phyloP scores from a whole-genome alignment of 2,329 filamentous ascomycete genomes.

The Fusarium nematophilum region DNA sequence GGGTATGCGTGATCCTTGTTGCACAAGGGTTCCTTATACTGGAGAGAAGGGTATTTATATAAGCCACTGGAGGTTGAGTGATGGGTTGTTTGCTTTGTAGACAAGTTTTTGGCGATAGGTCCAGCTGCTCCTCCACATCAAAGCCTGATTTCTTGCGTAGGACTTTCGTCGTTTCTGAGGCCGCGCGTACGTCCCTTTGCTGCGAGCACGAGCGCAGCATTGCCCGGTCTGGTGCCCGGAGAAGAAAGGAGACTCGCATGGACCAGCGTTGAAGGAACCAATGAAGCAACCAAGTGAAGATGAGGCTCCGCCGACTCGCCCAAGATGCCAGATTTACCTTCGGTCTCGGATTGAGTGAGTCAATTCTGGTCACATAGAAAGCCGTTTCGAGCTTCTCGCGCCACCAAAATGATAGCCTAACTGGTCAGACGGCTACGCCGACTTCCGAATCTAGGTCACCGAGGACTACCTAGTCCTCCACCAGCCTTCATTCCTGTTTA shows the following conservation, averaged over 20 bases:
- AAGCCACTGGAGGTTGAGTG: neutral
- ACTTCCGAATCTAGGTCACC: neutral
- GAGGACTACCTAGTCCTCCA: neutral
- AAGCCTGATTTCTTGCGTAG: neutral
- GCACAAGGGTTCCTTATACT: neutral
- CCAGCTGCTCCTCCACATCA: neutral
- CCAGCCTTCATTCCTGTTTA: neutral
- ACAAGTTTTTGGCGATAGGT: neutral
- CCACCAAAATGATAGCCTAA: neutral
- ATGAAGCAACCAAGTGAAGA: neutral
- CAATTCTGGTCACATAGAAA: constrained; percentile 8
- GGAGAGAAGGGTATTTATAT: neutral
- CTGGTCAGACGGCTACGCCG: neutral
- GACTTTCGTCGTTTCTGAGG: neutral
- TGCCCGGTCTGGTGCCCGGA: constrained; percentile 4
- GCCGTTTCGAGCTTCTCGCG: neutral
- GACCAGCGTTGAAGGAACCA: neutral
- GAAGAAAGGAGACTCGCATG: neutral
- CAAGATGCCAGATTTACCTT: neutral
- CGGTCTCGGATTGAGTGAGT: constrained; percentile 14
- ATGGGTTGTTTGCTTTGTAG: neutral
- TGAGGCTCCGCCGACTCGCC: neutral
- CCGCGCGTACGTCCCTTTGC: constrained; percentile 12
- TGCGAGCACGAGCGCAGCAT: constrained; percentile 9
- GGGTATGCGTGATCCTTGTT: constrained; percentile 29